phyloP scores from a whole-genome alignment of 495 filamentous ascomycete species.

The Cenococcum geophilum region DNA sequence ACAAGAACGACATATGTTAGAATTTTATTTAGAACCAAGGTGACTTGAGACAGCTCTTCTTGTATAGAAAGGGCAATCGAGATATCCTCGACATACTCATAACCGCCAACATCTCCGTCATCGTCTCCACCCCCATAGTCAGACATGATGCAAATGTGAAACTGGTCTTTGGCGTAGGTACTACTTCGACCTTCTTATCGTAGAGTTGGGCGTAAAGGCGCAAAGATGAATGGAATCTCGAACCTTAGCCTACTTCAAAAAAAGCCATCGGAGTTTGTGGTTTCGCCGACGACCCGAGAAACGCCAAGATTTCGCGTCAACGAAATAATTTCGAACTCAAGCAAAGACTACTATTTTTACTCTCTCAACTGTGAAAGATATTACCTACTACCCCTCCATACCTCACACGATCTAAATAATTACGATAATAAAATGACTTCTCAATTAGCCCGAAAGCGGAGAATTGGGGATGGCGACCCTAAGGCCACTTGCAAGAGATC shows the following conservation, averaged over 20 bases:
- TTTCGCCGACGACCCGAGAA: neutral
- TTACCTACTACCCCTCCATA: too few species aligned
- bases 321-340: too few species aligned
- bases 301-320: too few species aligned
- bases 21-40: neutral
- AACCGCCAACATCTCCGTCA: conserved; percentile 36
- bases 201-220: neutral
- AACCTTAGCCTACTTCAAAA: neutral
- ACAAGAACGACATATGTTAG: neutral
- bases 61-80: neutral
- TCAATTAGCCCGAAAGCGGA: neutral
- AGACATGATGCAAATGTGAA: conserved; percentile 55
- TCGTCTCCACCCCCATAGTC: conserved; percentile 68
- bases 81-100: conserved; percentile 24
- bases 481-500: neutral
- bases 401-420: neutral
- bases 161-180: neutral
- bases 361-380: too few species aligned
- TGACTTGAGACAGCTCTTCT: neutral
- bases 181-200: neutral
- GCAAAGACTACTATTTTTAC: too few species aligned
- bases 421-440: neutral
- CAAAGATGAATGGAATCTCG: neutral
- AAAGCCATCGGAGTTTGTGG: neutral
- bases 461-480: neutral